Base-by-base conservation (phyloP, 176 grass and related monocot genomes). In the Cenchrus americanus region DNA sequence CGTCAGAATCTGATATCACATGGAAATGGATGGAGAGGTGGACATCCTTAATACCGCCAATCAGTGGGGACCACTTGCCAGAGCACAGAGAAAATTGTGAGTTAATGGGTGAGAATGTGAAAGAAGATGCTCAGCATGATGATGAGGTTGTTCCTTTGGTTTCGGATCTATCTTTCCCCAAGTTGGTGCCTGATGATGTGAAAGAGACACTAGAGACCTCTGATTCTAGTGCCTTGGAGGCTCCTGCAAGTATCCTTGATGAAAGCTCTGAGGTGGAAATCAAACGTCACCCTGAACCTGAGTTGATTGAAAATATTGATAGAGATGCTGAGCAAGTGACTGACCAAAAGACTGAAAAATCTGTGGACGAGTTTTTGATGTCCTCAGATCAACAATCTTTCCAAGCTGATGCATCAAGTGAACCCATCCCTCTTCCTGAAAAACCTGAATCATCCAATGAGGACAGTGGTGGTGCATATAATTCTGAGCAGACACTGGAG, bases 21-120 rank as follows among this genome's bases (percentile, higher is more conserved):
- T 99, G 96, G 93, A 63, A 96, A 71, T 99, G 96, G 96, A 90
- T 99, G 89, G 89, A 96, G 77, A 99, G 89, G 83, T 99, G 96
- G 96, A 89, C 84, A 80, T 26, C 84, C 79, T 83, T 91, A 50
- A 63, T 90, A 69, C 85, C 71, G 23, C 53, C 85, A 57, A 61
- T 22, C 51, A 75, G 62, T 59, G 59, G 5, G 13, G 79, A 48
- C n/a, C 65, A 75, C 34, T 71, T 87, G 72, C 61, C 76, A 55
- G 66, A 89, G 74, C 74, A 81, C 68, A 71, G 74, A 70, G 89
- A 90, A 89, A 89, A 69, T 73, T 62, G 49, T 71, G 88, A 85
- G 63, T 59, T 73, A n/a, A 53, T 71, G 15, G 76, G 22, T 69
- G 74, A 78, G 64, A 86, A 81, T 76, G 66, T 74, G 72, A 51